Evolutionary conservation across 78 protist genomes (phyloP).

Genomic region (Protostelium mycophagum): DNA sequence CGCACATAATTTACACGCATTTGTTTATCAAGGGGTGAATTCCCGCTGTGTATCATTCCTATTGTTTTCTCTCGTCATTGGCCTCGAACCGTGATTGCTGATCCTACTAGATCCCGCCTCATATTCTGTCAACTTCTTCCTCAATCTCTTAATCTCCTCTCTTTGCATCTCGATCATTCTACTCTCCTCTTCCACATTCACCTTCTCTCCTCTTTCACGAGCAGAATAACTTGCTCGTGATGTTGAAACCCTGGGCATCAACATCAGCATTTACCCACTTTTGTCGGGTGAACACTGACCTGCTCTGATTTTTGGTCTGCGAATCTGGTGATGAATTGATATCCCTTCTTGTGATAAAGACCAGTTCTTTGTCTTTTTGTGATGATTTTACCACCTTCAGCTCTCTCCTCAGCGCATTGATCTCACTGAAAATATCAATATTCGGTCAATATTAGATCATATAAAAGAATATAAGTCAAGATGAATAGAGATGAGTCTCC

Average conservation of each 20-base stretch:
- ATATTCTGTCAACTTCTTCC: background rate
- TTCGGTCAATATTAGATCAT: background rate
- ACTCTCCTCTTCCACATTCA: background rate
- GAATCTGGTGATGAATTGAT: background rate
- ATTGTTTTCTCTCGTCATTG: background rate
- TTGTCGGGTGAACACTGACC: too few species aligned
- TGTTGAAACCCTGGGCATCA: background rate
- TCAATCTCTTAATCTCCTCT: conserved; percentile 3
- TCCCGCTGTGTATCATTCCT: background rate
- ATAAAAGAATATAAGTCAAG: too few species aligned
- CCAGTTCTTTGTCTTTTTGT: background rate
- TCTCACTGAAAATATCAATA: background rate
- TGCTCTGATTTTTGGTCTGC: background rate
- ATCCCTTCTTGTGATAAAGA: background rate
- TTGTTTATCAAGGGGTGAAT: background rate
- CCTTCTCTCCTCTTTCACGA: background rate
- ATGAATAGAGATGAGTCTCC: too few species aligned
- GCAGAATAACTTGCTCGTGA: background rate
- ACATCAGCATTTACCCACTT: too few species aligned
- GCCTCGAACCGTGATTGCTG: background rate
- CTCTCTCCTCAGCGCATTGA: background rate
- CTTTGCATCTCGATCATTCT: background rate
- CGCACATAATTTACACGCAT: too few species aligned
- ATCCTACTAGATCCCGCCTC: background rate
- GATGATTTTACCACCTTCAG: background rate